Evolutionary conservation across 1,139 yeast genomes (phyloP), one percentile per base, ranked within the genome.

Genomic region (Geotrichum restrictum): DNA sequence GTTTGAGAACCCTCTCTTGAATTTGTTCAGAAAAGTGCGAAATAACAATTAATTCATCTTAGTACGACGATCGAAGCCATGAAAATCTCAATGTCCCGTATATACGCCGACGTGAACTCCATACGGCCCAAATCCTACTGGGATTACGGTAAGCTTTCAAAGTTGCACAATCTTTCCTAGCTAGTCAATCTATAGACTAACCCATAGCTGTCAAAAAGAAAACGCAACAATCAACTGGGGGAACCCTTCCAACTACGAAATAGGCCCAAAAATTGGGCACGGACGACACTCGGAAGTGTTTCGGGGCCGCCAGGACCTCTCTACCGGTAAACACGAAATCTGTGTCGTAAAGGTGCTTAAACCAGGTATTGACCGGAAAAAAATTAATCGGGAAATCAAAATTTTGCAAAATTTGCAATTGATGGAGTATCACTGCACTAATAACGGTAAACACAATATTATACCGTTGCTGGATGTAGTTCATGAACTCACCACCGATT

Each of bases 201-300:
- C n/a, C n/a, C n/a, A n/a, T n/a, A n/a, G n/a, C n/a, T n/a, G n/a
- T n/a, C n/a, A n/a, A n/a, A 24, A 5, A 24, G 76, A 79, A 59
- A 76, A 75, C 56, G 76, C 75, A 52, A 69, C 73, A 31, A 73
- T 80, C 43, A 69, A 71, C 57, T 80, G 83, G 83, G 83, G 94
- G 7, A 73, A 77, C 56, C 85, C 86, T 59, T 74, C 79, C 57
- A 83, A 85, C 72, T 93, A 93, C 71, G 99, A 94, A 71, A 88
- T 94, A 59, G 81, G 89, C 53, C 79, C 85, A 59, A 93, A 93
- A 69, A 88, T 94, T 49, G 99, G 99, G 29, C 81, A 98, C 57
- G 98, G 99, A 49, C 93, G 93, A 73, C 94, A 94, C 71, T 87
- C 96, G 7, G 99, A 94, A 71, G 99, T 95, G 40, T 94, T 94